Conservation (phyloP, 371 early-diverging fungal genomes). For the Cladochytrium tenue region DNA sequence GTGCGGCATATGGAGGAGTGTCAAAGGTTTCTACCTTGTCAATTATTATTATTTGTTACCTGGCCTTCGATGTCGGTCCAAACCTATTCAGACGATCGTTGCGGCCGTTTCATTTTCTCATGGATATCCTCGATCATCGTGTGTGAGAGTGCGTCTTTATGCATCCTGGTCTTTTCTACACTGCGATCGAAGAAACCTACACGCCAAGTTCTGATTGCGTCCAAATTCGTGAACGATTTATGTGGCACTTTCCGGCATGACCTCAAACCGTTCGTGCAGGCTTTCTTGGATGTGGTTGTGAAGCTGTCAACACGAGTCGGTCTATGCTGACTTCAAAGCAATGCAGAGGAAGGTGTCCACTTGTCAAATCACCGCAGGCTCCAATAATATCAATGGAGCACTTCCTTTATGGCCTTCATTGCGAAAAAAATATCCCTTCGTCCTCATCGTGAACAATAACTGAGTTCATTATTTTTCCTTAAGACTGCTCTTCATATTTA, state of each 20-base stretch:
- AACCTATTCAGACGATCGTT: no score
- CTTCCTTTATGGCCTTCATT: constrained; percentile 94
- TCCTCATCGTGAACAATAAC: constrained; percentile 82
- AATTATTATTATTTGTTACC: no score
- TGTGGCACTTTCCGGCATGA: constrained; percentile 75
- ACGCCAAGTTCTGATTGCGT: constrained; percentile 61
- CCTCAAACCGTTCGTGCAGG: constrained; percentile 83
- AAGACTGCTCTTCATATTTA: constrained; percentile 92
- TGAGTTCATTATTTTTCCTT: constrained; percentile 78
- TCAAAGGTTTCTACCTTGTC: no score
- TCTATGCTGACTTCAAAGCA: constrained; percentile 82
- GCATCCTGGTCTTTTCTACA: neutral
- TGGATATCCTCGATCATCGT: constrained; percentile 7
- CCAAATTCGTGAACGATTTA: constrained; percentile 92
- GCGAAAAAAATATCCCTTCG: constrained; percentile 46
- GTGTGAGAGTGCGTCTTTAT: constrained; percentile 17
- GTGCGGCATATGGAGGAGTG: no score
- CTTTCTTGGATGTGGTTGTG: constrained; percentile 87
- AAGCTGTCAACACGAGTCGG: constrained; percentile 79
- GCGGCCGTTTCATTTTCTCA: no score
- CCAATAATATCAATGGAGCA: constrained; percentile 61
- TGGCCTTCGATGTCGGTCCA: no score
- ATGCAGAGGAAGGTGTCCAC: constrained; percentile 80
- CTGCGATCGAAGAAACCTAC: constrained; percentile 14
- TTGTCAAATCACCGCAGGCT: neutral